These are phyloP conservation scores for Globisporangium abappressorium DNA, from an alignment of 352 stramenopile species.

Conservation along the genomic window DNA sequence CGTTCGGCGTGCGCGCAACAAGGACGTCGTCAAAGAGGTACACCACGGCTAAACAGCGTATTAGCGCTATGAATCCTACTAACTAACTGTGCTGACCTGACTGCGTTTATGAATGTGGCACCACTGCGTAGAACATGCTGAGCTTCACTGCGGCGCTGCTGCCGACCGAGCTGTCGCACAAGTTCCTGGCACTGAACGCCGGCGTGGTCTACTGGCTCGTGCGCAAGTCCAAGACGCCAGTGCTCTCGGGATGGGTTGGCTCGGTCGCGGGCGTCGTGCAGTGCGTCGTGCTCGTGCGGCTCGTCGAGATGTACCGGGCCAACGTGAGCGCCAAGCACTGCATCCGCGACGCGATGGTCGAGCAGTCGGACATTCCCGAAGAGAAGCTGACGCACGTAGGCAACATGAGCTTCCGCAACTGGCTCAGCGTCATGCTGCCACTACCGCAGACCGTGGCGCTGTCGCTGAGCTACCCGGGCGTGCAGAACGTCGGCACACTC, in stretches of 20 bases:
- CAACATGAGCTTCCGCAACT: conserved; percentile 38
- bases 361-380: conserved; percentile 31
- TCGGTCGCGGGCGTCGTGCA: conserved; percentile 44
- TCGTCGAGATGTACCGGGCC: conserved; percentile 33
- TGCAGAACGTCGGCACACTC: conserved; percentile 38
- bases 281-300: conserved; percentile 37
- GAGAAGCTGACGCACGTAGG: conserved; percentile 36
- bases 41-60: not conserved
- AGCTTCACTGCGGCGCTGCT: conserved; percentile 55
- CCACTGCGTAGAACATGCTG: conserved; percentile 32
- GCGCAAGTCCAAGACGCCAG: conserved; percentile 36
- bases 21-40: conserved; percentile 46
- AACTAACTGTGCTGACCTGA: not conserved
- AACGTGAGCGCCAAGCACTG: conserved; percentile 45
- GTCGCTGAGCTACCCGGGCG: conserved; percentile 39
- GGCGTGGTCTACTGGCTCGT: conserved; percentile 34
- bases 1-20: conserved; percentile 38
- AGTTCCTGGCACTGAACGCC: conserved; percentile 38
- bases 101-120: not conserved
- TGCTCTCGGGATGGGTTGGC: conserved; percentile 52
- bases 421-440: conserved; percentile 50
- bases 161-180: conserved; percentile 53
- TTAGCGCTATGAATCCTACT: not conserved
- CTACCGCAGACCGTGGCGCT: conserved; percentile 50
- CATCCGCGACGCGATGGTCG: conserved; percentile 34